A percentile compares a stretch with the other conserved stretches of the same genome.
Evolutionary conservation across 1,139 yeast species (phyloP).

Genomic region (Geotrichum europaeum): DNA sequence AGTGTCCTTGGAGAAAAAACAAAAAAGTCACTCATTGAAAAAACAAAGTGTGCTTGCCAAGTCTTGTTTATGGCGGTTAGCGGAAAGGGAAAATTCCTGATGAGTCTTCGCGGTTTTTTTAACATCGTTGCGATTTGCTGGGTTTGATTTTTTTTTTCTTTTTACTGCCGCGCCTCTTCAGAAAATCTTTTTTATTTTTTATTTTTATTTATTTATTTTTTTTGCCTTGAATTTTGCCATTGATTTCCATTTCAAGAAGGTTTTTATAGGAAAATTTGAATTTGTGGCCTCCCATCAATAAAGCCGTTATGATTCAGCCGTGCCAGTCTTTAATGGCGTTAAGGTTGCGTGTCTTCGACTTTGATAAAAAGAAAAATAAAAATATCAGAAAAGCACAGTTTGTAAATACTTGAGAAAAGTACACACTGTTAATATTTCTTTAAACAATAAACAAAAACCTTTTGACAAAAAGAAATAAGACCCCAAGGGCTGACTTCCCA

Average conservation of each 20-base stretch:
- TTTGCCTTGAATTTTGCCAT: background rate
- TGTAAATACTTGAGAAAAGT: background rate
- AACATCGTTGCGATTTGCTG: too few species aligned
- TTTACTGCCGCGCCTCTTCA: background rate
- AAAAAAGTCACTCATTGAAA: background rate
- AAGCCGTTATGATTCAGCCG: background rate
- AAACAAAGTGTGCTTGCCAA: background rate
- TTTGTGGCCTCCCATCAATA: background rate
- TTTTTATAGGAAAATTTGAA: background rate
- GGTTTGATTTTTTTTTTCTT: background rate
- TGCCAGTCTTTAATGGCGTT: background rate
- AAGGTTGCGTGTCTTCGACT: background rate
- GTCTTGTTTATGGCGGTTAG: too few species aligned
- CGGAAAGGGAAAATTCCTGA: too few species aligned
- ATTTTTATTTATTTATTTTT: too few species aligned
- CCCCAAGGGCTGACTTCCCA: background rate
- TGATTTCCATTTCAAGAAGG: background rate
- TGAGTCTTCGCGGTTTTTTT: background rate
- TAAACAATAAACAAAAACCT: background rate
- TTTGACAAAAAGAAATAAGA: too few species aligned
- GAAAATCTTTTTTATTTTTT: background rate
- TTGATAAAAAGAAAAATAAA: background rate
- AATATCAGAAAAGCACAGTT: background rate
- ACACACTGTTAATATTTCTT: background rate
- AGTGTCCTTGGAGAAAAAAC: background rate